These are phyloP conservation scores for Phytophthora multivora DNA, from an alignment of 352 stramenopile genomes.

Conservation along the genomic window DNA sequence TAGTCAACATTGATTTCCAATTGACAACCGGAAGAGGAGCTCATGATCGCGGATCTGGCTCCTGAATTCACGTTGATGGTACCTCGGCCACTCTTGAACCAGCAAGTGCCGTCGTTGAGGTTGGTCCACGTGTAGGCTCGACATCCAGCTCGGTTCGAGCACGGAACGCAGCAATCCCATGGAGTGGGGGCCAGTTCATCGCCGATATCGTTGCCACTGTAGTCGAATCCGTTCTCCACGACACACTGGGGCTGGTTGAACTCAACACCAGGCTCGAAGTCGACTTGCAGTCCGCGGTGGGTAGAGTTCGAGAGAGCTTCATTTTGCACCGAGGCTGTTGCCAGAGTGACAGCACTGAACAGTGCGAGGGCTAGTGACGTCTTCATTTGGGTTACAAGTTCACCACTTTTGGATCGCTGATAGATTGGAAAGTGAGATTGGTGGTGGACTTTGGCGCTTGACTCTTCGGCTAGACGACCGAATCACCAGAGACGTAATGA, in stretches of 20 bases:
- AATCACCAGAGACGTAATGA: no score
- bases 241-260: conserved; percentile 25
- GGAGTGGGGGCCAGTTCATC: conserved; percentile 6
- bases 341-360: neutral
- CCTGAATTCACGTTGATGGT: conserved; percentile 19
- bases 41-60: conserved; percentile 28
- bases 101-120: conserved; percentile 47
- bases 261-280: conserved; percentile 23
- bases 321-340: neutral
- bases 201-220: conserved; percentile 40
- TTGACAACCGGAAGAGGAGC: neutral
- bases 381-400: conserved; percentile 3
- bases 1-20: conserved; percentile 27
- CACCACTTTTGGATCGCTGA: no score
- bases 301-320: neutral
- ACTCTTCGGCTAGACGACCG: no score
- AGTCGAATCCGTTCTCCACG: conserved; percentile 35
- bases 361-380: neutral
- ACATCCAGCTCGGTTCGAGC: conserved; percentile 21
- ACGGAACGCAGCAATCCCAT: conserved; percentile 32
- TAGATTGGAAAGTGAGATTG: no score
- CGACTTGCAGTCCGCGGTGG: conserved; percentile 6
- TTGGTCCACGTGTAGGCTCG: conserved; percentile 54
- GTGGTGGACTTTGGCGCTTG: no score
- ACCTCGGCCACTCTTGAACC: conserved; percentile 30